Base-by-base conservation (phyloP, 345 rosid species). In the Boechera stricta region DNA sequence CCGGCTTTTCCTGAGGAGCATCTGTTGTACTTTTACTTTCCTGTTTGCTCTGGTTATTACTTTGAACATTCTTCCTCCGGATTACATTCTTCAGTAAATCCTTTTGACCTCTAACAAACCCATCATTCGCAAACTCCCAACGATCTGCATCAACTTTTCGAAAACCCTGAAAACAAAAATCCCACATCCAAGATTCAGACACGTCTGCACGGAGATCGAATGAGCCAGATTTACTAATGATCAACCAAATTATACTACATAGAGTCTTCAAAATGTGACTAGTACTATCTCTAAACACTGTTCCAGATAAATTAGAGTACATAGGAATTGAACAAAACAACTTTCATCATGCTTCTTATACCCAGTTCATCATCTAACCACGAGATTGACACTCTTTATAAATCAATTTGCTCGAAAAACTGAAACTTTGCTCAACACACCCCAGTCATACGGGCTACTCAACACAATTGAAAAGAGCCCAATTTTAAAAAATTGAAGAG, bases 51-150 rank as follows among this genome's bases (percentile, higher is more conserved):
- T 85, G 87, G 38, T 88, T 90, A 60, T 77, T 56, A 31, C 73
- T 85, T 47, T 85, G 93, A 67, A 82, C 56, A 76, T 92, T 77
- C 82, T 95, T 95, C 83, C 97, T 87, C 75, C 99, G 57, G 15
- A 11, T 18, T 24, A 95, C 84, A 51, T 81, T 91, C 87, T 85
- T 88, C 56, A 95, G 35, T 82, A 92, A 73, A 73, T 90, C 85
- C 81, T 85, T 91, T 84, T 85, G 88, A 32, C 87, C 96, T 82
- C 73, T 86, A 35, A 92, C 52, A 73, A 95, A 95, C 60, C 92
- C 90, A 45, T 91, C 96, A 71, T 90, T 95, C 21, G 97, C 90
- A 65, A 89, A 95, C 85, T 89, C 98, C 93, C 94, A 92, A 12
- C 83, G 86, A 69, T 95, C 98, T 13, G 94, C 71, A 83, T 95